Evolutionary conservation across 2,329 filamentous ascomycete genomes (phyloP), one percentile per base, ranked within the genome.

Genomic region (Botryotinia narcissicola): DNA sequence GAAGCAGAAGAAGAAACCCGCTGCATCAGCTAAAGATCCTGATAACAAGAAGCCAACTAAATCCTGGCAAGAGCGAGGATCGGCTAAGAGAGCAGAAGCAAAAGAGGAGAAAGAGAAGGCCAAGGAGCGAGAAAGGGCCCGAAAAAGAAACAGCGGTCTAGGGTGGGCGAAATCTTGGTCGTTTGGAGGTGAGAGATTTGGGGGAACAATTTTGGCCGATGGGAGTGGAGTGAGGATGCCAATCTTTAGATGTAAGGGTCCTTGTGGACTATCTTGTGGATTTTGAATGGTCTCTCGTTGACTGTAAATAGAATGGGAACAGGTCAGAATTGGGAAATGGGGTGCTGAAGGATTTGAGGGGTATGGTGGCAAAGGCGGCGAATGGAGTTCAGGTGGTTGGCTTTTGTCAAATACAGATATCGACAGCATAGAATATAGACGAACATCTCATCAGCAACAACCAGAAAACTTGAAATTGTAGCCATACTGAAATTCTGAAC

Each of bases 161-260:
- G 71, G 71, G n/a, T 72, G 61, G 61, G 61, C 71, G 9, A 68
- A 68, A 46, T 64, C 59, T 22, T 66, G 46, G 62, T 67, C 71
- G 16, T 72, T 72, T 68, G 54, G 71, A 4, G 71, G 71, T n/a
- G 71, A 72, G 40, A 59, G 29, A 3, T 59, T 68, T 46, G 71
- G 71, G 8, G 71, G 71, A 4, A 68, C 62, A 2, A 54, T 72
- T 12, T 59, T 72, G 71, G 71, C 51, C 2, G 63, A 72, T 59
- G 62, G 37, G 29, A 60, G 51, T 29, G 62, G 71, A 29, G 62
- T 72, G 48, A 54, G 62, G 14, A 25, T 72, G 71, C 71, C 71
- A 1, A 60, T 68, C 22, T 72, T 59, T n/a, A 44, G 71, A 40
- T 72, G 57, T 67, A n/a, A 48, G 71, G 61, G 35, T 46, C 57